A percentile compares a stretch with the other conserved stretches of the same genome.
Evolutionary conservation across 345 rosid species (phyloP).

Genomic region (Brassica napus): Da-Ae NC_063451.1:40016001-40016500

Average conservation of each 20-base stretch:
- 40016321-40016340: conserved; percentile 96
- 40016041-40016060: conserved; percentile 66
- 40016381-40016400: conserved; percentile 37
- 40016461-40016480: conserved; percentile 84
- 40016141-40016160: conserved; percentile 70
- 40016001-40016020: conserved; percentile 98
- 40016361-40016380: no score
- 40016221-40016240: conserved; percentile 91
- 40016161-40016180: conserved; percentile 80
- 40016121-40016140: conserved; percentile 80
- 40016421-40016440: conserved; percentile 92
- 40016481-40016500: conserved; percentile 83
- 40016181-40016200: conserved; percentile 66
- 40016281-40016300: conserved; percentile 95
- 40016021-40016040: conserved; percentile 93
- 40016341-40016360: conserved; percentile 94
- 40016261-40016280: conserved; percentile 88
- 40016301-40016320: conserved; percentile 93
- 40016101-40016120: conserved; percentile 71
- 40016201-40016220: conserved; percentile 93
- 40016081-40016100: conserved; percentile 84
- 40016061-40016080: conserved; percentile 85
- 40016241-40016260: conserved; percentile 93
- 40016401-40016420: conserved; percentile 92
- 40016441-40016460: conserved; percentile 70